Base-by-base conservation (phyloP, 2,329 filamentous ascomycete species). In the Macroventuria anomochaeta region DNA sequence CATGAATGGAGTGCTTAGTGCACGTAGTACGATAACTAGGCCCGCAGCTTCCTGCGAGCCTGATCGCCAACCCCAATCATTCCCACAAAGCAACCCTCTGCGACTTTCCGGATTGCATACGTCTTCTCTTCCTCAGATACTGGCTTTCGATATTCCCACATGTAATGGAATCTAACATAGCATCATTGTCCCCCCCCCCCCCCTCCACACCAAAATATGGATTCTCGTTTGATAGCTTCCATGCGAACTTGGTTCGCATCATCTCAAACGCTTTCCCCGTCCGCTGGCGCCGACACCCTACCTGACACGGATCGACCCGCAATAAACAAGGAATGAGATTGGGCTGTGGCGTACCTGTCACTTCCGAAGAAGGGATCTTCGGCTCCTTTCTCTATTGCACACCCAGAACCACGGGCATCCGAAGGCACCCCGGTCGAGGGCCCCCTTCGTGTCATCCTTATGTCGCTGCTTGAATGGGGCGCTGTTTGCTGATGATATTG, bases 351-450 rank as follows among this genome's bases (percentile, higher is more conserved):
- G 55, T 69, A 81, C 83, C 85, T 78, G 75, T 93, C 89, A 74
- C 88, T 91, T 2, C 89, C 89, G 73, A 93, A 93, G 70, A 92
- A 91, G 0, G 87, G 84, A 75, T 89, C 86, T 41, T 80, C 80
- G 50, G 80, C 72, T 0, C 87, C 87, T 57, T 81, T 71, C n/a
- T 1, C 67, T 70, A 62, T 88, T 85, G 15, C 78, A 80, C 3
- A 86, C 89, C 82, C 85, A 87, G 55, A 90, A 79, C 89, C 90
- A 93, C 1, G 90, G 90, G 42, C 85, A 85, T 0, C 90, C 90
- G 72, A 90, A 93, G 0, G 89, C 90, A 0, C 89, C 90, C 42
- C 76, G 77, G 31, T 84, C 81, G 13, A 90, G 71, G 0, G 84
- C 88, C 59, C 80, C 79, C 54, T 84, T 79, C 15, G 89, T 92